Evolutionary conservation across 257 asterid species (phyloP).

Genomic region (Solanum sejunctum): DNA sequence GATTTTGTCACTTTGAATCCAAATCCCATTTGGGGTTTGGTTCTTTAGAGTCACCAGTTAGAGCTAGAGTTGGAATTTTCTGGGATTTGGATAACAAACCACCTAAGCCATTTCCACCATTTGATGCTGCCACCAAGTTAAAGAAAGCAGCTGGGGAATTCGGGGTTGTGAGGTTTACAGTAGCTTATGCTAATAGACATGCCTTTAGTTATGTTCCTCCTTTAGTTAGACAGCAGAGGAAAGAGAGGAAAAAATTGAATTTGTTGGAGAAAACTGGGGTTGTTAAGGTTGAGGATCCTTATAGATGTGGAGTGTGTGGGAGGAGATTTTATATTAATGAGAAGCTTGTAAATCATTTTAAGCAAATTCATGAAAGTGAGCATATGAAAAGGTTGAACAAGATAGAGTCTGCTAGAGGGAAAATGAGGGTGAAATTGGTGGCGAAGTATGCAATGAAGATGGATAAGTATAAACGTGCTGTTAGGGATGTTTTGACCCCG

Average conservation of each 20-base stretch:
- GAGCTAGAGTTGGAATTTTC: conserved; percentile 54
- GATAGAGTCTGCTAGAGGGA: conserved; percentile 81
- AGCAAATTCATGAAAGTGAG: conserved; percentile 76
- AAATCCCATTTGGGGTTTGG: conserved; percentile 4
- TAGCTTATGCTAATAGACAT: conserved; percentile 72
- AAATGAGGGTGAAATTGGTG: conserved; percentile 62
- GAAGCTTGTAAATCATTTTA: conserved; percentile 62
- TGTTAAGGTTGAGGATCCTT: conserved; percentile 46
- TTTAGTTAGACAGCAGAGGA: conserved; percentile 32
- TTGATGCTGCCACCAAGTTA: conserved; percentile 62
- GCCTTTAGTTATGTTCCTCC: conserved; percentile 74
- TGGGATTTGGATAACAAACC: conserved; percentile 97
- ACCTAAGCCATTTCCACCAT: conserved; percentile 62
- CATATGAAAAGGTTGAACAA: conserved; percentile 62
- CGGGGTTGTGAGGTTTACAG: conserved; percentile 60
- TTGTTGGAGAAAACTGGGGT: conserved; percentile 43
- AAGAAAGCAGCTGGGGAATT: conserved; percentile 53
- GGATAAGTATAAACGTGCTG: conserved; percentile 76
- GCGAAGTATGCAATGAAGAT: conserved; percentile 64
- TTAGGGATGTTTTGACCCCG: conserved; percentile 59
- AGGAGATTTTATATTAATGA: conserved; percentile 62
- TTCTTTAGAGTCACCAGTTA: conserved; percentile 11
- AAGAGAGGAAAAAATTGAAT: conserved; percentile 37
- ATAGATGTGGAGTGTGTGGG: conserved; percentile 74
- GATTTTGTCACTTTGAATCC: conserved; percentile 19